phyloP scores from a whole-genome alignment of 1,284 basidiomycete species.

The Rhodotorula sp. region DNA sequence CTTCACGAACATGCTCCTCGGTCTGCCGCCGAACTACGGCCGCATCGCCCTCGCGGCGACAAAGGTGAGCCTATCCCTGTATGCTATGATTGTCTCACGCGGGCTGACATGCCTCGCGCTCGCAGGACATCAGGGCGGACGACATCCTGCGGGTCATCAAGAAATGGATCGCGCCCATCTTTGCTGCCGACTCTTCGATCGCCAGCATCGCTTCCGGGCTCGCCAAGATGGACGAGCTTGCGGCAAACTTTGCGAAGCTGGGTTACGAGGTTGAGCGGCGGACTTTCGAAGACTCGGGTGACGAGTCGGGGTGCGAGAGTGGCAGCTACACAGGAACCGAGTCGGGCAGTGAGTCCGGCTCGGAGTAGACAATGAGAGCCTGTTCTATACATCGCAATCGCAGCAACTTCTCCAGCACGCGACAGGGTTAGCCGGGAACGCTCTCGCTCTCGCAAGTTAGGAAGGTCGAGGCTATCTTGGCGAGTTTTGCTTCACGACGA shows the following conservation, averaged over 20 bases:
- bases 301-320: conserved; percentile 19
- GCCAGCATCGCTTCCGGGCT: conserved; percentile 80
- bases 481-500: not conserved
- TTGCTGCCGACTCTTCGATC: conserved; percentile 72
- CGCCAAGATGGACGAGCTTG: conserved; percentile 73
- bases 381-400: not conserved
- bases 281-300: conserved; percentile 65
- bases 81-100: too few species aligned
- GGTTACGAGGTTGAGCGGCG: conserved; percentile 79
- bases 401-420: not conserved
- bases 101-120: not conserved
- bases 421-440: not conserved
- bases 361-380: not conserved
- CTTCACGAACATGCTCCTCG: conserved; percentile 80
- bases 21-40: conserved; percentile 69
- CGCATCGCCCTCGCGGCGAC: conserved; percentile 73
- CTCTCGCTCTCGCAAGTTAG: not conserved
- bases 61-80: conserved; percentile 47
- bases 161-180: conserved; percentile 82
- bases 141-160: conserved; percentile 69
- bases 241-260: conserved; percentile 60
- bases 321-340: conserved; percentile 6
- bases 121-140: conserved; percentile 67
- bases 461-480: too few species aligned
- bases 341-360: conserved; percentile 3